Conservation (phyloP, 1,139 yeast genomes). For the Nakaseomyces uthaithaninus region DNA sequence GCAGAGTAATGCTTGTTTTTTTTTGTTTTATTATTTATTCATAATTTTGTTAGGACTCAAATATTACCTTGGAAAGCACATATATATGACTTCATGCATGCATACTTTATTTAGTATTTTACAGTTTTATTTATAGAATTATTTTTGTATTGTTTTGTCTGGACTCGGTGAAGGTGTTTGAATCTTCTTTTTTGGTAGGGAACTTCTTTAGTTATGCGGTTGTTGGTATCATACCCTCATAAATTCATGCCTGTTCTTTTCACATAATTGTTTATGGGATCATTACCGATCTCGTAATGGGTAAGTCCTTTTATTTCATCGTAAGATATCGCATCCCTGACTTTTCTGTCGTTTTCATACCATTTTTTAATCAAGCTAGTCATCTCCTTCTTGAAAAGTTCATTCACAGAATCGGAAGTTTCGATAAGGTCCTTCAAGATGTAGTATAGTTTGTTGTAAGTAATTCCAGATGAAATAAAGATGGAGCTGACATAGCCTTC, state of each 20-base stretch:
- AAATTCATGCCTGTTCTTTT: conserved; percentile 24
- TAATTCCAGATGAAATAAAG: conserved; percentile 67
- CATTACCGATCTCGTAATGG: conserved; percentile 26
- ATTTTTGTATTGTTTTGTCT: not conserved
- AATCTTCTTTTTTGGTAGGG: not conserved
- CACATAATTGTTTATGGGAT: conserved; percentile 30
- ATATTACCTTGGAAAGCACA: no score
- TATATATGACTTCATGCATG: not conserved
- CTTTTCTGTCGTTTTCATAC: conserved; percentile 55
- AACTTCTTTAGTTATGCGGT: not conserved
- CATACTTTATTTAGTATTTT: conserved; percentile 1
- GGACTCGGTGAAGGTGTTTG: no score
- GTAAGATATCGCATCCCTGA: conserved; percentile 45
- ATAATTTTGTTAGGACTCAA: not conserved
- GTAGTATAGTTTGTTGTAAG: conserved; percentile 61
- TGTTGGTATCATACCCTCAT: no score
- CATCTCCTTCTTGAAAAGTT: conserved; percentile 48
- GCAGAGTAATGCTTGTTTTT: conserved; percentile 8
- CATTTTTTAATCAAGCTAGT: conserved; percentile 53
- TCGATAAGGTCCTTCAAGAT: conserved; percentile 62
- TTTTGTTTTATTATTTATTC: not conserved
- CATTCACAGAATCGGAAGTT: conserved; percentile 45
- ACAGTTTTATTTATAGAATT: conserved; percentile 3
- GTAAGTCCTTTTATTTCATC: conserved; percentile 23
- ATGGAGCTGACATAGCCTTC: conserved; percentile 57